Conservation (phyloP, 495 filamentous ascomycete genomes). For the Tuber microsphaerosporum region DNA sequence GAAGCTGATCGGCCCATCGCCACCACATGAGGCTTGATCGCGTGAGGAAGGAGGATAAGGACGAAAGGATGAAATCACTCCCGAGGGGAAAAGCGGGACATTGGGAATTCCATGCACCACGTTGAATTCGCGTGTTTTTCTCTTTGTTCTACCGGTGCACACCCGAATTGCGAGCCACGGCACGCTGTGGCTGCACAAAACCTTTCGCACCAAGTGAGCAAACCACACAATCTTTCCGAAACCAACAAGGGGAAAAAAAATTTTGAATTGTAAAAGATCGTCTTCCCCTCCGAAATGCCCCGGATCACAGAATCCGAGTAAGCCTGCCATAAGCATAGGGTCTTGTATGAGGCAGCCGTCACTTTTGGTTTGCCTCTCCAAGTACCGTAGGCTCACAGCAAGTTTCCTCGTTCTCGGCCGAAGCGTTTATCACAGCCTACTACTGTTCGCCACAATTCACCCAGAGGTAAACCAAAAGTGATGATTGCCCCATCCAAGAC, state of each 20-base stretch:
- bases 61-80: background rate
- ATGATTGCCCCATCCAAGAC: background rate
- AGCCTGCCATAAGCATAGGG: background rate
- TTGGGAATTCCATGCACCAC: background rate
- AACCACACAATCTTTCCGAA: background rate
- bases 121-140: background rate
- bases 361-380: background rate
- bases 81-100: background rate
- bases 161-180: background rate
- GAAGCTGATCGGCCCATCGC: background rate
- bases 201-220: background rate
- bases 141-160: background rate
- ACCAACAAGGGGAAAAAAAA: background rate
- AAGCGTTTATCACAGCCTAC: background rate
- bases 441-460: background rate
- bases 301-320: slow-evolving; percentile 1
- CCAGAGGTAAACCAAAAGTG: background rate
- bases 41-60: background rate
- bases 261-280: background rate
- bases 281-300: background rate
- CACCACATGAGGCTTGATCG: background rate
- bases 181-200: background rate
- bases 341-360: background rate
- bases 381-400: background rate
- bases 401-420: background rate